phyloP scores from a whole-genome alignment of 139 green algal species.

The Parachlorella kessleri region DNA sequence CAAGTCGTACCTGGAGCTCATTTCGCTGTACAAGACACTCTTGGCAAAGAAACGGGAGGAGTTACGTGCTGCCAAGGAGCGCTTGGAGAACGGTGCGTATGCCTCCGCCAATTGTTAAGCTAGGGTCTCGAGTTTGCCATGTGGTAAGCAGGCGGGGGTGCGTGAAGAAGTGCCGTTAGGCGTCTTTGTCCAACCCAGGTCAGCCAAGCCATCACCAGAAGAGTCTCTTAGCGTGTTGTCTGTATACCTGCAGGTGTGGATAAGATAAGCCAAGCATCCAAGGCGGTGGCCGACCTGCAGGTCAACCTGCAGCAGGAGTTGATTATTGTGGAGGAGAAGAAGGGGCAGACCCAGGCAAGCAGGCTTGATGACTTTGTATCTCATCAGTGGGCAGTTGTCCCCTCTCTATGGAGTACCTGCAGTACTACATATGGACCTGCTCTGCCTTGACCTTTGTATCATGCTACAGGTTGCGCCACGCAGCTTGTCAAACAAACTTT shows the following conservation, averaged over 20 bases:
- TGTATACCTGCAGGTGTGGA: slow-evolving; percentile 51
- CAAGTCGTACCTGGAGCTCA: slow-evolving; percentile 94
- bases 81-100: slow-evolving; percentile 79
- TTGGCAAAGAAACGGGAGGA: slow-evolving; percentile 65
- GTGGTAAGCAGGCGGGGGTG: too few species aligned
- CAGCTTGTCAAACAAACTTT: too few species aligned
- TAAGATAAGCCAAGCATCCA: slow-evolving; percentile 17
- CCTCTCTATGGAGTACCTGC: too few species aligned
- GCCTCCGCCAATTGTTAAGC: slow-evolving; percentile 39
- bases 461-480: too few species aligned
- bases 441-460: too few species aligned
- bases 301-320: slow-evolving; percentile 79
- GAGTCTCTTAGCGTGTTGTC: too few species aligned
- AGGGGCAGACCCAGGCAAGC: slow-evolving; percentile 62
- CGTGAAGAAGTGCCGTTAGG: too few species aligned
- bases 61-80: slow-evolving; percentile 66
- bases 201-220: too few species aligned
- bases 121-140: too few species aligned
- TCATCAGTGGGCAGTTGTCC: too few species aligned
- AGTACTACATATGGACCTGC: too few species aligned
- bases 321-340: slow-evolving; percentile 92
- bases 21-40: slow-evolving; percentile 83
- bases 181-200: too few species aligned
- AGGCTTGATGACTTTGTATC: background rate
- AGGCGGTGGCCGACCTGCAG: slow-evolving; percentile 84